phyloP scores from a whole-genome alignment of 805 yeast genomes.

The Pichia paraexigua region DNA sequence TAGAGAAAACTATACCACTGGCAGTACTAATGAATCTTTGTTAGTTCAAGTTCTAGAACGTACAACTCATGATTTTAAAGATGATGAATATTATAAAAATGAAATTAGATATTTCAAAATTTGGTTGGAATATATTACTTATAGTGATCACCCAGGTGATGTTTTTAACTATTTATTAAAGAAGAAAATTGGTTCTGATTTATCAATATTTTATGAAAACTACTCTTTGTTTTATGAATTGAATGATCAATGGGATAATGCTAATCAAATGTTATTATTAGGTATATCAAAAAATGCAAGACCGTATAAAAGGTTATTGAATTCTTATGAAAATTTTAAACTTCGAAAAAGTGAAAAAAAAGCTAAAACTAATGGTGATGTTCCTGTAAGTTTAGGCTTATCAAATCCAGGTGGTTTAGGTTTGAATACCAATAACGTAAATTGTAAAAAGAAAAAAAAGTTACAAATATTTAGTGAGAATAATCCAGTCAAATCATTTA shows the following conservation, averaged over 20 bases:
- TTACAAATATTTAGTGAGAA: not conserved
- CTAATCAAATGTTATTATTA: conserved; percentile 47
- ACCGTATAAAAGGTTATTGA: conserved; percentile 44
- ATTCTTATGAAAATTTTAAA: conserved; percentile 38
- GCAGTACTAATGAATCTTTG: conserved; percentile 52
- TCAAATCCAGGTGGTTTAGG: conserved; percentile 22
- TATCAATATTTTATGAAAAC: conserved; percentile 71
- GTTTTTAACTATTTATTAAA: conserved; percentile 63
- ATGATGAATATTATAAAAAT: conserved; percentile 59
- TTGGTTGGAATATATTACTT: conserved; percentile 73
- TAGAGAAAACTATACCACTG: conserved; percentile 54
- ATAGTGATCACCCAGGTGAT: conserved; percentile 62
- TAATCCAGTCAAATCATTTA: not conserved
- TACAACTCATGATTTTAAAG: conserved; percentile 62
- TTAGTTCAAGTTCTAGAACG: conserved; percentile 57
- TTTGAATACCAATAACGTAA: conserved; percentile 8
- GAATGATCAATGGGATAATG: conserved; percentile 41
- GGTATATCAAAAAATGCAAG: conserved; percentile 59
- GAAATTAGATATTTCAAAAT: conserved; percentile 74
- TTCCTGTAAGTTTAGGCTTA: conserved; percentile 1
- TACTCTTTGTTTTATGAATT: conserved; percentile 60
- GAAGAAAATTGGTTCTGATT: conserved; percentile 57
- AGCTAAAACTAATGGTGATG: not conserved
- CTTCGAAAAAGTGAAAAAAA: conserved; percentile 27
- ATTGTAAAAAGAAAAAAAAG: conserved; percentile 10